Conservation (phyloP, 2,329 filamentous ascomycete species). For the Gaeumannomyces tritici region DNA sequence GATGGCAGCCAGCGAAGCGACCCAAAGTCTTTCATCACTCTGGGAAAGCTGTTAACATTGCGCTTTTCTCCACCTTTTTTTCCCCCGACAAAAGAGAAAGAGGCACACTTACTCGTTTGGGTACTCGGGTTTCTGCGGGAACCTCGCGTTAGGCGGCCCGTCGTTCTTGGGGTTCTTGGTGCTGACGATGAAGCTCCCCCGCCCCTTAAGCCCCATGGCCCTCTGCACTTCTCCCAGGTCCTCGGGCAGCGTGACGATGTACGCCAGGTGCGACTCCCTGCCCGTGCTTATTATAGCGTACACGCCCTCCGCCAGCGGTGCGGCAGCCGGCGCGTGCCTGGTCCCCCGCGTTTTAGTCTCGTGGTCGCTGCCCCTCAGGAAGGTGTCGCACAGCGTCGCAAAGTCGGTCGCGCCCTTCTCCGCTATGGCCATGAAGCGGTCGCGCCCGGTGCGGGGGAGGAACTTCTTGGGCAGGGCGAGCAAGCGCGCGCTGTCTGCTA, state of each 20-base stretch:
- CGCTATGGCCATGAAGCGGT: slow-evolving; percentile 74
- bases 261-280: slow-evolving; percentile 66
- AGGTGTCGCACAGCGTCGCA: slow-evolving; percentile 60
- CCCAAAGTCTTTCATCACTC: slow-evolving; percentile 38
- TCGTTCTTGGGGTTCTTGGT: slow-evolving; percentile 66
- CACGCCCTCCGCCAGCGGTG: slow-evolving; percentile 73
- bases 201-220: slow-evolving; percentile 60
- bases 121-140: slow-evolving; percentile 60
- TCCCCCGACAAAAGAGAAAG: slow-evolving; percentile 16
- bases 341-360: slow-evolving; percentile 66
- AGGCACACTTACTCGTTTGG: slow-evolving; percentile 45
- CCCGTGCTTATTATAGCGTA: slow-evolving; percentile 71
- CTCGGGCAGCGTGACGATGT: slow-evolving; percentile 66
- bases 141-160: slow-evolving; percentile 51
- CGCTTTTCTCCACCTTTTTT: neutral
- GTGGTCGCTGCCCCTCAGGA: slow-evolving; percentile 59
- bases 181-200: slow-evolving; percentile 70
- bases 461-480: slow-evolving; percentile 78
- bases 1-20: slow-evolving; percentile 66
- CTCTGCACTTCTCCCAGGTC: slow-evolving; percentile 63
- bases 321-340: slow-evolving; percentile 58
- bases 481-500: slow-evolving; percentile 57
- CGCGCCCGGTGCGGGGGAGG: slow-evolving; percentile 52
- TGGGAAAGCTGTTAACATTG: neutral
- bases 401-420: slow-evolving; percentile 62